These are phyloP conservation scores for Trypanosoma platydactyli DNA, from an alignment of 208 protist genomes.

Conservation along the genomic window DNA sequence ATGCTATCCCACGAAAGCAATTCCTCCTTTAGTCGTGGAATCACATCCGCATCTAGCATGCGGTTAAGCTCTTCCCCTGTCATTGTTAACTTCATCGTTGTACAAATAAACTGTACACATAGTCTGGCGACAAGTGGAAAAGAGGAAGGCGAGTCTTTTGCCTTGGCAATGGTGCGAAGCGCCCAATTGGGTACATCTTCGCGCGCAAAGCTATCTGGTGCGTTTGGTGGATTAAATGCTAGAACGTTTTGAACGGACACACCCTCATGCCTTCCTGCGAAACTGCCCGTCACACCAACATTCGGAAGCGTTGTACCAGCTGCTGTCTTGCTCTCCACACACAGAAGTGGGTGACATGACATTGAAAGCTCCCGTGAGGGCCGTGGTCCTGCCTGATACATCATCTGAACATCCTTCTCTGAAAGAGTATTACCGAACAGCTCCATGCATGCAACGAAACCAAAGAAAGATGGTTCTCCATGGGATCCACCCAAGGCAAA, in stretches of 20 bases:
- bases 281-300: slow-evolving; percentile 28
- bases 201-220: slow-evolving; percentile 37
- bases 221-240: slow-evolving; percentile 28
- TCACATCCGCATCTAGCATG: slow-evolving; percentile 34
- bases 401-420: slow-evolving; percentile 56
- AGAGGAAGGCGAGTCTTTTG: slow-evolving; percentile 13
- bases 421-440: slow-evolving; percentile 54
- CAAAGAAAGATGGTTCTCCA: slow-evolving; percentile 63
- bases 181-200: slow-evolving; percentile 49
- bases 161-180: slow-evolving; percentile 32
- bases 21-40: slow-evolving; percentile 45
- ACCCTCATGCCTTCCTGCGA: slow-evolving; percentile 35
- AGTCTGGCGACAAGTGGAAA: slow-evolving; percentile 58
- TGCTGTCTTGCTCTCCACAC: slow-evolving; percentile 23
- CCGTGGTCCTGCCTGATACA: slow-evolving; percentile 52
- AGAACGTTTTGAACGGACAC: slow-evolving; percentile 51
- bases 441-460: slow-evolving; percentile 67
- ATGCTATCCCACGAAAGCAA: slow-evolving; percentile 58
- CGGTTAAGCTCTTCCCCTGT: slow-evolving; percentile 49
- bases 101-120: slow-evolving; percentile 62
- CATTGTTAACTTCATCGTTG: slow-evolving; percentile 59
- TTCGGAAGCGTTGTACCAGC: slow-evolving; percentile 16
- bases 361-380: slow-evolving; percentile 16
- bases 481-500: slow-evolving; percentile 58
- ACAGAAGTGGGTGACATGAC: slow-evolving; percentile 26